Conservation (phyloP, 2,329 filamentous ascomycete species). For the Diaporthe citri region DNA sequence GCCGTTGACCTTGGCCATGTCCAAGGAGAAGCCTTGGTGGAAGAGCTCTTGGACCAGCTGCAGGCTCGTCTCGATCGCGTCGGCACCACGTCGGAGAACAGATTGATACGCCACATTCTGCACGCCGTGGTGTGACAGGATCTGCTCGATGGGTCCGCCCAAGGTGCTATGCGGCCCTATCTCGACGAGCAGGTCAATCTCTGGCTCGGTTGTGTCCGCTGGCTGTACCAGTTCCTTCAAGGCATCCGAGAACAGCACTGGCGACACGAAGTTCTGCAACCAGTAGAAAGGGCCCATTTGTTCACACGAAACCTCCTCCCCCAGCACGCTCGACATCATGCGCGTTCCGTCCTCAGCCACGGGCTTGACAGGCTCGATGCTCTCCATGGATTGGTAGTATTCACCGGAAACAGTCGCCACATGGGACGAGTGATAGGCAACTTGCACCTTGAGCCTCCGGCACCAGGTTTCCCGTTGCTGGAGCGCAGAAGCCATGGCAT, state of each 20-base stretch:
- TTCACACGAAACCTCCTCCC: slow-evolving; percentile 35
- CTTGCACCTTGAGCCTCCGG: slow-evolving; percentile 38
- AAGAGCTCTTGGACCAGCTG: slow-evolving; percentile 35
- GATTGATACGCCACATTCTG: slow-evolving; percentile 52
- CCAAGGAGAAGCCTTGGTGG: slow-evolving; percentile 27
- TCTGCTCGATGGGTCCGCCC: slow-evolving; percentile 48
- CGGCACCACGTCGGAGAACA: slow-evolving; percentile 58
- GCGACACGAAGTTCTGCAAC: slow-evolving; percentile 37
- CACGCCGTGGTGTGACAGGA: slow-evolving; percentile 44
- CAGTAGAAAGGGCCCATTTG: slow-evolving; percentile 43
- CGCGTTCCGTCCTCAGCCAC: too few species aligned
- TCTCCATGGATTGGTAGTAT: too few species aligned
- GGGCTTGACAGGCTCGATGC: too few species aligned
- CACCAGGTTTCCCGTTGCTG: too few species aligned
- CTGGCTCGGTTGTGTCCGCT: slow-evolving; percentile 36
- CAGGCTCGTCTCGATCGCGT: slow-evolving; percentile 35
- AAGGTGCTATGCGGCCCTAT: slow-evolving; percentile 48
- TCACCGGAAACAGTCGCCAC: too few species aligned
- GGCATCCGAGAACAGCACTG: slow-evolving; percentile 37
- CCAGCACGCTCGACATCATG: slow-evolving; percentile 37
- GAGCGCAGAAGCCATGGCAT: too few species aligned
- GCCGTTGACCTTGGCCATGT: slow-evolving; percentile 47
- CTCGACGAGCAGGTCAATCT: slow-evolving; percentile 50
- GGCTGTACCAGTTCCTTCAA: slow-evolving; percentile 36
- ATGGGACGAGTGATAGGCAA: slow-evolving; percentile 38